Percentiles rank a stretch among this genome's conserved stretches.
Evolutionary conservation across 1,284 basidiomycete species (phyloP).

Genomic region (Hemileccinum hortonii): DNA sequence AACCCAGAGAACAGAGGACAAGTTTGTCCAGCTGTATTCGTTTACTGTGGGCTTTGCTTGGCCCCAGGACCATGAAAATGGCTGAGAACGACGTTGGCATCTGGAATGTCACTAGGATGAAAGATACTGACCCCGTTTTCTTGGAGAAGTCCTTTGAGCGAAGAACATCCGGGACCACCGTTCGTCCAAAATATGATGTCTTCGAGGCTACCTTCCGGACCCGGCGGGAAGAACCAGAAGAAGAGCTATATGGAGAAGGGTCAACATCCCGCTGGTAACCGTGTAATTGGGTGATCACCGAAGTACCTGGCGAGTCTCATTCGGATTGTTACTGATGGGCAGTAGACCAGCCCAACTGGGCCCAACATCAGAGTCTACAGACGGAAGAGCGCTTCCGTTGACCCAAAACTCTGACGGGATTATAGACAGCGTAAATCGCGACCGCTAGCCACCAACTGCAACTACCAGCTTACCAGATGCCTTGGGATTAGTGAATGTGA

Average conservation of each 20-base stretch:
- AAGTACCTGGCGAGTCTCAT: constrained; percentile 66
- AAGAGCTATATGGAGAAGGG: constrained; percentile 52
- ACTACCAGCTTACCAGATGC: constrained; percentile 51
- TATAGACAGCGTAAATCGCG: neutral
- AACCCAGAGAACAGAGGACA: constrained; percentile 76
- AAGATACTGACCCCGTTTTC: constrained; percentile 72
- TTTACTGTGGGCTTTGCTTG: constrained; percentile 66
- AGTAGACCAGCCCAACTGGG: constrained; percentile 74
- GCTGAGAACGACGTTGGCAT: constrained; percentile 37
- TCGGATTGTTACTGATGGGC: constrained; percentile 58
- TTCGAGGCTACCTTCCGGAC: constrained; percentile 65
- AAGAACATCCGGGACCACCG: constrained; percentile 63
- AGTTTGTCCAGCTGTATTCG: constrained; percentile 77
- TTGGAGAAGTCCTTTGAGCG: constrained; percentile 74
- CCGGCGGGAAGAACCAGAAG: constrained; percentile 35
- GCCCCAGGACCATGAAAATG: constrained; percentile 66
- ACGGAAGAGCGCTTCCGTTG: constrained; percentile 63
- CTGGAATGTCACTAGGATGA: neutral
- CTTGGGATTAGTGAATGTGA: constrained; percentile 68
- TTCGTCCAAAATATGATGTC: constrained; percentile 60
- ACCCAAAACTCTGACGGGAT: constrained; percentile 63
- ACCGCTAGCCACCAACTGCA: neutral
- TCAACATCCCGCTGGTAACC: neutral
- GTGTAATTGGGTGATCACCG: too few relatives aligned
- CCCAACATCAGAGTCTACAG: constrained; percentile 71